Evolutionary conservation across 352 stramenopile species (phyloP), one percentile per base, ranked within the genome.

Genomic region (Globisporangium radiosum): DNA sequence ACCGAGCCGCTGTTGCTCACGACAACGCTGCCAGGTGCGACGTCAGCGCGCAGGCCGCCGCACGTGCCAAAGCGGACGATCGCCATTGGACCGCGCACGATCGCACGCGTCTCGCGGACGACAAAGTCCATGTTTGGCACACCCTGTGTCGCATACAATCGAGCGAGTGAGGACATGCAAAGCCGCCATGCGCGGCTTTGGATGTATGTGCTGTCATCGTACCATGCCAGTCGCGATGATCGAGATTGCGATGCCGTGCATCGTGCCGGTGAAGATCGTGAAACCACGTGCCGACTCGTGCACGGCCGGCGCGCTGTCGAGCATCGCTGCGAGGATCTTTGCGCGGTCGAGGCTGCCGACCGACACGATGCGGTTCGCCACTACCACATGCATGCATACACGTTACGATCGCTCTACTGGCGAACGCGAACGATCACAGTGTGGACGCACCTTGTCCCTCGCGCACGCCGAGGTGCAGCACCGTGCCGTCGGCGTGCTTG

Each of bases 91-190:
- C 78, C 78, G 9, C 68, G 47, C 3, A 85, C 71, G 25, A 88
- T 65, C 10, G 66, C 70, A 33, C 76, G 64, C n/a, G 70, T 68
- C 63, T 90, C 81, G 38, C 81, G 70, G 15, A 89, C 78, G 17
- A 88, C 64, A 62, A 90, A 90, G 62, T 90, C 81, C 78, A 90
- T 90, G 60, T 88, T 90, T 10, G 81, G 64, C 10, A 65, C 67
- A 8, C 81, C 81, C 70, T 81, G 19, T 40, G 37, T 11, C 5
- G 3, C 25, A 2, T 33, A 33, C 25, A 33, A 33, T 1, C 25
- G 25, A 33, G 25, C 25, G 25, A 33, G 25, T 33, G 25, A 33
- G 33, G 14, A 15, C 25, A 52, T 36, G 5, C 7, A 39, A 33
- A 33, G 25, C 25, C 25, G 25, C 25, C 25, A 33, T 33, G 25